Evolutionary conservation across 2,329 filamentous ascomycete genomes (phyloP), one percentile per base, ranked within the genome.

Genomic region (Penicillium sp.): DNA sequence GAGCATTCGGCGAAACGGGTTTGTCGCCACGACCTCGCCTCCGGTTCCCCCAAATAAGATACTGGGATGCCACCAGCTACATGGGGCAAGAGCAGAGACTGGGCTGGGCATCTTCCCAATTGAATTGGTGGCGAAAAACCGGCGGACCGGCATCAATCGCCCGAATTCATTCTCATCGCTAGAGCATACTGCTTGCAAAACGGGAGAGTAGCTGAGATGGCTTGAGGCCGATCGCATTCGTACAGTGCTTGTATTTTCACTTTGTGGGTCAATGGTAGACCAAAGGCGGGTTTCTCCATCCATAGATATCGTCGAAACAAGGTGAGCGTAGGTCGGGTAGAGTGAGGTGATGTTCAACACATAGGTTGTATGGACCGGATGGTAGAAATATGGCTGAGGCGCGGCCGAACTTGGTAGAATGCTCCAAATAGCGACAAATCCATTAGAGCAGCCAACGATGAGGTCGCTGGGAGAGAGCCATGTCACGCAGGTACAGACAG

Each of bases 381-480:
- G 43, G 40, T 66, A 66, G 31, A 66, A 56, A 31, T 57, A 66
- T 6, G 64, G 62, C 12, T 51, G 35, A 4, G 58, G 43, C 20
- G 51, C 42, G 17, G 51, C 25, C 6, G 41, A 37, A 5, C 46
- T 44, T 38, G 53, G 41, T n/a, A 47, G 35, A 40, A 69, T 60
- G 43, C 67, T 72, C 67, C 72, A 81, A 15, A 79, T 59, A 3
- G 69, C 72, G 3, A 80, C 59, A 37, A 66, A 74, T 2, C 78
- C 79, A 47, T 76, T 72, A 6, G 77, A 70, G 36, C 71, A 75
- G 18, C 72, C 74, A 13, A 73, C 72, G 2, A 71, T 71, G 36
- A 82, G 60, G 26, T 76, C 70, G 10, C 64, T 71, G 2, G 69
- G 65, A 8, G 74, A 77, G 10, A 80, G 59, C 75, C 77, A 82